Base-by-base conservation (phyloP, 768 basidiomycete species). In the Rhizopogon sp. region DNA sequence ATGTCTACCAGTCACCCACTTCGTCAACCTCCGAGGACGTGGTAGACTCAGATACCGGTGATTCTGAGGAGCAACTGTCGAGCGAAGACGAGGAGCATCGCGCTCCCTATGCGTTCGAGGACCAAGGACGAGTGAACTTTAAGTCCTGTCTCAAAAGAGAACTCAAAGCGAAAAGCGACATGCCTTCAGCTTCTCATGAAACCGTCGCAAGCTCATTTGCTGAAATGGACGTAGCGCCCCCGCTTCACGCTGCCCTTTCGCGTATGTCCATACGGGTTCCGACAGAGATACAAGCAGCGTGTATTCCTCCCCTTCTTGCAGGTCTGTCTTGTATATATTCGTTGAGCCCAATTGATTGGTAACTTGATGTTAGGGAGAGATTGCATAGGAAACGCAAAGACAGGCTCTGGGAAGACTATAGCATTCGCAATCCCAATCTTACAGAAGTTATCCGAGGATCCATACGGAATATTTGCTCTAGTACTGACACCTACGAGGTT, bases 321-420 rank as follows among this genome's bases (percentile, higher is more conserved):
- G 91, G 91, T 85, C 63, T 72, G 61, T 9, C 7, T 17, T 41
- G 6, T 14, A 39, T 25, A 31, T 43, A 9, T 33, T 13, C 3
- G 14, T 11, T 37, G 29, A 10, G 41, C 1, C 25, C 3, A 0
- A 20, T 20, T 33, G 22, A 14, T 16, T 5, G 22, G 39, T 17
- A 6, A 11, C 20, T 25, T 54, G n/a, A 3, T 55, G 58, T 33
- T 70, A 93, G 96, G 96, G 39, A 82, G 87, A 65, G 96, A 99
- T 70, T 98, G 95, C 69, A 92, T 99, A 56, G 97, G 97, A 9
- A 94, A 96, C 59, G 94, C 97, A 1, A 95, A 98, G 73, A 99
- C 97, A 0, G 97, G 97, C 51, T 94, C 92, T 2, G 96, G 96
- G 63, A 99, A 99, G 74, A 99, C 97, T 0, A 84, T 99, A 56